Evolutionary conservation across 108 stramenopile species (phyloP), one percentile per base, ranked within the genome.

Genomic region (Nitzschia sp.): DNA sequence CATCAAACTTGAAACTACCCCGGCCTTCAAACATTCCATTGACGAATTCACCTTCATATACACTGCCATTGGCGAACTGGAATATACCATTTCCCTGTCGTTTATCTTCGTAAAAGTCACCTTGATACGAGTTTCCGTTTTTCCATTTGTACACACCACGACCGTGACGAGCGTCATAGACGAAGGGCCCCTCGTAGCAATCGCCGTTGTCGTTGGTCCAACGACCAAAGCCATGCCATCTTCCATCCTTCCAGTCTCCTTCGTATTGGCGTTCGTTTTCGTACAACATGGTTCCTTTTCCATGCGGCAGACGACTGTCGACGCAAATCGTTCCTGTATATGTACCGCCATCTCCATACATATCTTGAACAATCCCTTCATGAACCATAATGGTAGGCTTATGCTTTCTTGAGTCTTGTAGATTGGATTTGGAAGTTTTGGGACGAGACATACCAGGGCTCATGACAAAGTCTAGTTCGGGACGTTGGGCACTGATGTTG

Each of bases 181-280:
- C 70, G 63, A 66, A 80, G 24, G 55, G 63, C 21, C 83, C 83
- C 56, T 81, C 71, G 58, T 81, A 81, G 26, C 24, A 41, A 26
- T 81, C 78, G 10, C 83, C 83, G 43, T 80, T 80, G 15, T 76
- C 57, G 59, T 77, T 81, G 41, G 55, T 53, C 63, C 57, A 66
- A 43, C 37, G 41, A 39, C 61, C 59, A 0, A 41, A 34, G 24
- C 70, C 84, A 73, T 80, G 65, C 84, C 81, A 78, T 75, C 78
- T 61, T 51, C 87, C 87, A 20, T 70, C 55, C 39, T 65, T 69
- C 87, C 87, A 88, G 38, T 81, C 82, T 11, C 87, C 87, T 25
- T 76, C 69, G 29, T 83, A 85, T 46, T 75, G 69, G 10, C 84
- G 75, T 54, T 80, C 83, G 68, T 76, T 75, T 25, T 85, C 80